Evolutionary conservation across 441 rosid genomes (phyloP).

Genomic region (Populus hybrid): DNA sequence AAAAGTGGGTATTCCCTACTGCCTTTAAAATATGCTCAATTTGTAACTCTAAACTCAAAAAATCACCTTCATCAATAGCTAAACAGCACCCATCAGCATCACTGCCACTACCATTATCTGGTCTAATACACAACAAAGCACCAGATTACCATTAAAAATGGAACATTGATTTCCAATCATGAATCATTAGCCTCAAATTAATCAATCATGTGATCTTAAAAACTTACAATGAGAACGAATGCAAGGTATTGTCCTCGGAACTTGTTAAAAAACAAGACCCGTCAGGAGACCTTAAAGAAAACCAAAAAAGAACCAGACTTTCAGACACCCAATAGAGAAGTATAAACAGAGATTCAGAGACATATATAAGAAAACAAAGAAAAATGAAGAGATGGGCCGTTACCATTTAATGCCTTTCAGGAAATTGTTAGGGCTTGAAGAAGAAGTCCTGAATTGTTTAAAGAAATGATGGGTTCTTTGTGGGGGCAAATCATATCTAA

Average conservation of each 20-base stretch:
- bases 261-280: neutral
- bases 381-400: neutral
- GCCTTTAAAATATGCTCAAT: neutral
- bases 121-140: neutral
- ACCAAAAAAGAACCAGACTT: neutral
- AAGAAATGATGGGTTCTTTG: constrained; percentile 56
- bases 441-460: constrained; percentile 55
- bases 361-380: neutral
- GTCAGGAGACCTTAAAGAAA: neutral
- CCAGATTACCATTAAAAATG: neutral
- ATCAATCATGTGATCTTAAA: neutral
- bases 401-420: constrained; percentile 83
- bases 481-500: constrained; percentile 63
- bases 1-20: neutral
- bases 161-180: neutral
- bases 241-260: neutral
- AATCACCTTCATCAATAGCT: neutral
- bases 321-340: neutral
- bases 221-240: neutral
- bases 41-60: neutral
- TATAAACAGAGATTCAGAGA: neutral
- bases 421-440: constrained; percentile 56
- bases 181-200: neutral
- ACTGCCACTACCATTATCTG: neutral
- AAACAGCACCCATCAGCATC: neutral